These are phyloP conservation scores for Metarhizium brunneum DNA, from an alignment of 2,329 filamentous ascomycete genomes.

Conservation along the genomic window DNA sequence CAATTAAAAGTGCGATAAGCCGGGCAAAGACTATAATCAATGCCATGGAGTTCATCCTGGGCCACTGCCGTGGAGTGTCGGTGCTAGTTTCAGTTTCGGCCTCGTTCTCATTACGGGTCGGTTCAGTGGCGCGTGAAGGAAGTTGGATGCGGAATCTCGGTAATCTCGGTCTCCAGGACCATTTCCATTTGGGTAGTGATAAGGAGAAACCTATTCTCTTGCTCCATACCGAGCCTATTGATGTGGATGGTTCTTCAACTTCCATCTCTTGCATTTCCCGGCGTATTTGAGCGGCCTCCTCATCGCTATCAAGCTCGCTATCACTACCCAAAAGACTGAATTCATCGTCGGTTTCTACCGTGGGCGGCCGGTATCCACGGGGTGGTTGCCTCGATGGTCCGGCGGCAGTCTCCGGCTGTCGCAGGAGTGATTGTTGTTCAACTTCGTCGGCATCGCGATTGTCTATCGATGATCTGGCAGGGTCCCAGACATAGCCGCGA, in stretches of 20 bases:
- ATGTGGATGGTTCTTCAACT: conserved; percentile 56
- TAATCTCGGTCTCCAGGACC: conserved; percentile 43
- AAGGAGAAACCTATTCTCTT: conserved; percentile 46
- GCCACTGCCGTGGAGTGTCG: conserved; percentile 19
- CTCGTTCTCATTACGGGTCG: conserved; percentile 6
- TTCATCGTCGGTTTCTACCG: conserved; percentile 69
- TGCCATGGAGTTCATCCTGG: conserved; percentile 32
- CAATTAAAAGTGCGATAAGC: conserved; percentile 63
- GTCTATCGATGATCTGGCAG: conserved; percentile 27
- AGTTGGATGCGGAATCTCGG: conserved; percentile 42
- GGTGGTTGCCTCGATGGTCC: conserved; percentile 35
- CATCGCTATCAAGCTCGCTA: conserved; percentile 30
- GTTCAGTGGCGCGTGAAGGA: conserved; percentile 25
- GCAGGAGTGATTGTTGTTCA: conserved; percentile 70
- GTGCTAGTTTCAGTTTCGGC: conserved; percentile 8
- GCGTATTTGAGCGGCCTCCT: conserved; percentile 58
- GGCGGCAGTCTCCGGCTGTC: conserved; percentile 34
- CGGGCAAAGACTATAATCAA: conserved; percentile 59
- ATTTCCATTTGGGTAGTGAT: conserved; percentile 45
- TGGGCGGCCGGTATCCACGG: conserved; percentile 65
- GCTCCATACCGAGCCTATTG: conserved; percentile 38
- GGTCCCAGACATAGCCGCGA: conserved; percentile 21
- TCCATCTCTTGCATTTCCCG: conserved; percentile 86
- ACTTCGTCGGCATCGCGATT: conserved; percentile 59
- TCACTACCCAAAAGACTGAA: conserved; percentile 44